phyloP scores from a whole-genome alignment of 2,329 filamentous ascomycete genomes.

The Phialophora expanda region DNA sequence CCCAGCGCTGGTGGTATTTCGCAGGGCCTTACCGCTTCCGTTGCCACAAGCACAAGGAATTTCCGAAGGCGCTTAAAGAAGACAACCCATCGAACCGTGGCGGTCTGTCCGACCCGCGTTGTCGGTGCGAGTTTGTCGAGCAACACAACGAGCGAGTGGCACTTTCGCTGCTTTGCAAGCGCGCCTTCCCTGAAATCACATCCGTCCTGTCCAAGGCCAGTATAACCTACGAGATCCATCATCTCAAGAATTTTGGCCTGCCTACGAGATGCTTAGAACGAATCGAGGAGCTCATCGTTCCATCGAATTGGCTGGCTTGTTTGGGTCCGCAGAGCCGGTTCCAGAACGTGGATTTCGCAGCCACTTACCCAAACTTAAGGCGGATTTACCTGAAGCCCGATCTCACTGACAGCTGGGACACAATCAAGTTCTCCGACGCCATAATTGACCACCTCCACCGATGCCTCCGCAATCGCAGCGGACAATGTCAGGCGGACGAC shows the following conservation, averaged over 20 bases:
- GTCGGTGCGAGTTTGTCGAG: background rate
- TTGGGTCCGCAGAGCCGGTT: background rate
- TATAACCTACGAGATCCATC: slow-evolving; percentile 1
- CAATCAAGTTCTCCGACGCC: background rate
- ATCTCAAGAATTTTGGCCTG: background rate
- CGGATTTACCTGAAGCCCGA: background rate
- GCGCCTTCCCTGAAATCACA: background rate
- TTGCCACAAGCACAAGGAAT: background rate
- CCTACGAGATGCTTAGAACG: background rate
- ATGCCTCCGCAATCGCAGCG: background rate
- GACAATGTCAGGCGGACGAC: background rate
- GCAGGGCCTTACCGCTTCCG: background rate
- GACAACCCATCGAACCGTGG: background rate
- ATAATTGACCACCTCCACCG: background rate
- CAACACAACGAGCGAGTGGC: background rate
- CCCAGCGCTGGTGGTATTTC: background rate
- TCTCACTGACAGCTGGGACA: background rate
- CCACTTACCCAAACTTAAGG: background rate
- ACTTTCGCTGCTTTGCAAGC: background rate
- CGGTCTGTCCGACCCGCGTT: background rate
- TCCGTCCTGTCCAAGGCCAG: slow-evolving; percentile 6
- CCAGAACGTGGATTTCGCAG: background rate
- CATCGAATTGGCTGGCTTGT: background rate
- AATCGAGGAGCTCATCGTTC: background rate
- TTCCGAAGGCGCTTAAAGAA: background rate